Evolutionary conservation across 176 grass and related monocot species (phyloP), one percentile per base, ranked within the genome.

Genomic region (Avena insularis): DNA sequence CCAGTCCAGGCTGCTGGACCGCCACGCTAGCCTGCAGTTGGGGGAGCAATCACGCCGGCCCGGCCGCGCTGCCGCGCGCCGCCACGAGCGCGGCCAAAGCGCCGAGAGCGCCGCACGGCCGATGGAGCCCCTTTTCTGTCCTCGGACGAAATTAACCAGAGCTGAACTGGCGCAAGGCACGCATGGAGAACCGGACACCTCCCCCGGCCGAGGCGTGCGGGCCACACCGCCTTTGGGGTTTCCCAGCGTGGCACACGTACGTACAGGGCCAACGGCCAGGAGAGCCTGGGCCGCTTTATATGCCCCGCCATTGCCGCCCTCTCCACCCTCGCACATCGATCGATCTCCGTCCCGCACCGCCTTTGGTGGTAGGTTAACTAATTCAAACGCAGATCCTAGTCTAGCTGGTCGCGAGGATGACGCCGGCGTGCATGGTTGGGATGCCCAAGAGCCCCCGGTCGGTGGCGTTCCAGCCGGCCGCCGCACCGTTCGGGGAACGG

Each of bases 141-240:
- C 21, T 49, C n/a, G 46, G 85, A 85, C 82, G 77, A 77, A 88
- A 85, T 88, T 88, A 88, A 82, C 73, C 90, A 76, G 79, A 36
- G 60, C 11, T 88, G 25, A 81, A 88, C 90, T 91, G 86, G 90
- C 86, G 59, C 89, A 75, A 80, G 76, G 12, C 85, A 87, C 81
- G 82, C 86, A 71, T 19, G 62, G 59, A 78, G 83, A 85, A 85
- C 4, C 46, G 83, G 83, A 54, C 16, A 63, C 71, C 83, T 29
- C 48, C 63, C 33, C 58, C 7, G 23, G 71, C 60, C 75, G 62
- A 69, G 75, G 62, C 75, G 84, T 86, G 75, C 84, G 84, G 84
- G 49, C 35, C 84, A 70, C 43, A 53, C 82, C 29, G 48, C 14
- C 19, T n/a, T 16, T 38, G 59, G 59, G 46, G 55, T 43, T 57